Evolutionary conservation across 2,329 filamentous ascomycete genomes (phyloP).

Genomic region (Fusarium lateritium): DNA sequence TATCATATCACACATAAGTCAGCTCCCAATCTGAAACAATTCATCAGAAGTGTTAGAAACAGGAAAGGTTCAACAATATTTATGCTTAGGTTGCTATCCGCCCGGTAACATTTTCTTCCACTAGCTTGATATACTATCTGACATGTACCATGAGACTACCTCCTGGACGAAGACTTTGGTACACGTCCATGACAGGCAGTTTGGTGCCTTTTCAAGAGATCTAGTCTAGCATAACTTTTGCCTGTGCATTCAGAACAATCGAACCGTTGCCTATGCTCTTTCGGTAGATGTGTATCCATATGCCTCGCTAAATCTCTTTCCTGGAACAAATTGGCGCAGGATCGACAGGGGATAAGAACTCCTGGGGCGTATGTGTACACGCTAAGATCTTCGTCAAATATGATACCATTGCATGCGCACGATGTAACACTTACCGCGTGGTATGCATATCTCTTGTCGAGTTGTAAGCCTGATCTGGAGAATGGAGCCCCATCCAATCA

Average conservation of each 20-base stretch:
- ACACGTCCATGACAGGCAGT: background rate
- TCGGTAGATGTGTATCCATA: background rate
- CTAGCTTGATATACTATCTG: too few species aligned
- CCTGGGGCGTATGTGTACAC: background rate
- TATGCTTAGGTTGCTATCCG: too few species aligned
- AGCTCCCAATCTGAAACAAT: too few species aligned
- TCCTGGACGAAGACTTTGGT: background rate
- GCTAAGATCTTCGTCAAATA: background rate
- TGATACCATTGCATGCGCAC: too few species aligned
- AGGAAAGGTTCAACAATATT: too few species aligned
- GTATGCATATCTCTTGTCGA: background rate
- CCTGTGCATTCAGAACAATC: background rate
- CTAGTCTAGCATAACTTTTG: background rate
- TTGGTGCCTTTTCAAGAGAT: background rate
- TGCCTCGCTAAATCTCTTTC: slow-evolving; percentile 3
- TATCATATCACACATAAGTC: background rate
- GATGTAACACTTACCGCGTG: background rate
- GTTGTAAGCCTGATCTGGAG: background rate
- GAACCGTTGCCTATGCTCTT: background rate
- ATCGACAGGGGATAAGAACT: background rate
- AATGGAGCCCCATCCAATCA: background rate
- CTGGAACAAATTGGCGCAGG: background rate
- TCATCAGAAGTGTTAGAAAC: too few species aligned
- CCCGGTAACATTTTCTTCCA: too few species aligned
- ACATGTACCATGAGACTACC: background rate